Evolutionary conservation across 208 protist genomes (phyloP).

Genomic region (Leishmania turanica): DNA sequence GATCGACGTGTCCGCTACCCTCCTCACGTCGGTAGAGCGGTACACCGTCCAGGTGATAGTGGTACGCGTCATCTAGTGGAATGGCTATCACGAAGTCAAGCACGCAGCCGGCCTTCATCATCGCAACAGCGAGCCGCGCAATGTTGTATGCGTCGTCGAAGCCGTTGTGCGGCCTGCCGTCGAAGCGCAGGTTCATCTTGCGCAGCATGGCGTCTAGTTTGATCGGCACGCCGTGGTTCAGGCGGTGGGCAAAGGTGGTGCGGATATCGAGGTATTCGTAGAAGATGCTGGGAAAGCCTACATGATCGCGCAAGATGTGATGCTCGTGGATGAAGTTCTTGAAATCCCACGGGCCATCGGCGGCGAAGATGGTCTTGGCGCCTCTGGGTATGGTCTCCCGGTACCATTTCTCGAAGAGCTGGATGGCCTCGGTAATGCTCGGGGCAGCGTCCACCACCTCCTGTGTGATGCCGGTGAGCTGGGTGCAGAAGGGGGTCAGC

Average conservation of each 20-base stretch:
- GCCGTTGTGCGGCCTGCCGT: conserved; percentile 87
- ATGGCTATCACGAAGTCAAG: conserved; percentile 84
- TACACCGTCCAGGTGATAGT: conserved; percentile 65
- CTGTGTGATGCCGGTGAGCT: conserved; percentile 96
- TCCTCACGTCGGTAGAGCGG: conserved; percentile 83
- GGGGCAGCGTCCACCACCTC: conserved; percentile 83
- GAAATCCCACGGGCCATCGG: conserved; percentile 91
- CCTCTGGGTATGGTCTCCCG: conserved; percentile 64
- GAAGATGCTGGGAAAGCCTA: conserved; percentile 77
- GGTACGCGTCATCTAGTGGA: conserved; percentile 62
- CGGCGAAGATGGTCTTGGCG: conserved; percentile 79
- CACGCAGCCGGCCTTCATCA: conserved; percentile 83
- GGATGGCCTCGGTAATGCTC: conserved; percentile 67
- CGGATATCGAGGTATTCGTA: conserved; percentile 92
- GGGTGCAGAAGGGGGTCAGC: conserved; percentile 93
- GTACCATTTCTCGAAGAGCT: conserved; percentile 80
- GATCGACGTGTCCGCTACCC: conserved; percentile 75
- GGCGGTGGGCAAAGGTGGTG: conserved; percentile 78
- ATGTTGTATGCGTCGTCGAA: conserved; percentile 94
- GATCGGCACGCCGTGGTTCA: conserved; percentile 68
- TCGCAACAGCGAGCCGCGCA: conserved; percentile 77
- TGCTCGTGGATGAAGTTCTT: conserved; percentile 82
- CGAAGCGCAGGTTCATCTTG: conserved; percentile 70
- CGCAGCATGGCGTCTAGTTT: conserved; percentile 85
- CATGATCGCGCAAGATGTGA: conserved; percentile 79